phyloP scores from a whole-genome alignment of 2,329 filamentous ascomycete species.

The Huntiella decipiens region DNA sequence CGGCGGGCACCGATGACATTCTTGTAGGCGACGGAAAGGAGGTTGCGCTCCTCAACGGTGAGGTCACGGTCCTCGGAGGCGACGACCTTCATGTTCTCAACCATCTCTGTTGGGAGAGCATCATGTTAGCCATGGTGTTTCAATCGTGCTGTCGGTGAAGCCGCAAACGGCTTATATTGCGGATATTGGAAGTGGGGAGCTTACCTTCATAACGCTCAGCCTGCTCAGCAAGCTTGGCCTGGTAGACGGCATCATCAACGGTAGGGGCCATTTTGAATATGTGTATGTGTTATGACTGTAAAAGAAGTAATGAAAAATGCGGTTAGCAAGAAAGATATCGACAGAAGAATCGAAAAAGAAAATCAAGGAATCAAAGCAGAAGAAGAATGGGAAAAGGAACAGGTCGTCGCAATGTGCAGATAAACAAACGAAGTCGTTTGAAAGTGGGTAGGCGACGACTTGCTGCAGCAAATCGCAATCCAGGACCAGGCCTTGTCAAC shows the following conservation, averaged over 20 bases:
- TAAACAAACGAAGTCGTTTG: not conserved
- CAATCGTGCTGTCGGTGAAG: not conserved
- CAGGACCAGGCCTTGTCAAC: not conserved
- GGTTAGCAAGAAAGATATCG: not conserved
- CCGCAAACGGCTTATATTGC: not conserved
- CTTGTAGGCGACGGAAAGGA: conserved; percentile 96
- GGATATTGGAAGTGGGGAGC: conserved; percentile 5
- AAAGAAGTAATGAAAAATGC: not conserved
- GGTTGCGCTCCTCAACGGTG: conserved; percentile 90
- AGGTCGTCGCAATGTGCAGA: no score
- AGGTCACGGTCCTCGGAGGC: conserved; percentile 71
- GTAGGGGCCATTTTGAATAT: conserved; percentile 38
- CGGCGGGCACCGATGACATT: conserved; percentile 94
- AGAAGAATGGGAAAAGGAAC: not conserved
- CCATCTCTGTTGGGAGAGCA: conserved; percentile 57
- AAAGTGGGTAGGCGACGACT: not conserved
- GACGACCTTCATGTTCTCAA: conserved; percentile 99
- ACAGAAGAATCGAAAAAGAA: not conserved
- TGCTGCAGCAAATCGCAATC: not conserved
- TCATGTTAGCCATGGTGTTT: conserved; percentile 4
- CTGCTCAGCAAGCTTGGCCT: conserved; percentile 99
- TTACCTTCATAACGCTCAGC: conserved; percentile 99
- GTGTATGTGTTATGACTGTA: conserved; percentile 7
- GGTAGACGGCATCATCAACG: conserved; percentile 94
- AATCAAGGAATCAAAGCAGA: not conserved